These are phyloP conservation scores for Rhynchospora tenuis DNA, from an alignment of 176 grass and related monocot genomes.

Conservation along the genomic window DNA sequence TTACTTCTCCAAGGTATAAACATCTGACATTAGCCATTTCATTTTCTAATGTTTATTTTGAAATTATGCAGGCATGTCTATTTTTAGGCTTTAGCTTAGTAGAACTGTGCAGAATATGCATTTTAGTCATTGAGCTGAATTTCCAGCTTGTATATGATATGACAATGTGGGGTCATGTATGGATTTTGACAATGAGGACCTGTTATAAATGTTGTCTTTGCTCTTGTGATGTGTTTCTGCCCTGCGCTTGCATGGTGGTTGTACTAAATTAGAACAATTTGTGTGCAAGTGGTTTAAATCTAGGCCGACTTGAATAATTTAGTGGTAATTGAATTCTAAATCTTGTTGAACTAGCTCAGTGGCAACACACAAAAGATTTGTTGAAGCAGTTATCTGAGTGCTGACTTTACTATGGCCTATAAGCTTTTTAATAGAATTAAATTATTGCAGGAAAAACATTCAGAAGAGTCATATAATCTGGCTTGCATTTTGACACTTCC, in stretches of 20 bases:
- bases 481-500: slow-evolving; percentile 99
- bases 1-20: slow-evolving; percentile 93
- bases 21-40: background rate
- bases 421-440: background rate
- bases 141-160: background rate
- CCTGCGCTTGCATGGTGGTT: background rate
- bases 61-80: no score
- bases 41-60: background rate
- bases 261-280: background rate
- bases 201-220: background rate
- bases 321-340: background rate
- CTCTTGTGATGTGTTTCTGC: background rate
- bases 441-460: slow-evolving; percentile 82
- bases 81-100: background rate
- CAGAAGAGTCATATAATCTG: slow-evolving; percentile 92
- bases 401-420: background rate
- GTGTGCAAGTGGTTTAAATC: background rate
- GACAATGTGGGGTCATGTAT: background rate
- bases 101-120: background rate
- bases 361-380: background rate
- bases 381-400: background rate
- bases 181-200: background rate
- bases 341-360: background rate
- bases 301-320: background rate
- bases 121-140: background rate